Evolutionary conservation across 345 rosid species (phyloP).

Genomic region (Salix viminalis): DNA sequence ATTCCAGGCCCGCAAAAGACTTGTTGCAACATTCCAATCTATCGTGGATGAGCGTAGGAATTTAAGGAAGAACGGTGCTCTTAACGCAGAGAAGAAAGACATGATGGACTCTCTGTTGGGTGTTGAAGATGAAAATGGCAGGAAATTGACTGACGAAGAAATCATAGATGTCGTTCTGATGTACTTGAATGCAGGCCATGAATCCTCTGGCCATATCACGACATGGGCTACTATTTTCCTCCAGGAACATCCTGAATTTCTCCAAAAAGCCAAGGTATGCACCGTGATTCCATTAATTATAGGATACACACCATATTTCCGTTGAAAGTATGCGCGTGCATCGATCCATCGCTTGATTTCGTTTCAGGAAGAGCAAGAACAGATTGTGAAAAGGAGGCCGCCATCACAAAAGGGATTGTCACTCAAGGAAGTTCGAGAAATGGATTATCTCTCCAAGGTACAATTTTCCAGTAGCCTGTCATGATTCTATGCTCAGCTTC

Average conservation of each 20-base stretch:
- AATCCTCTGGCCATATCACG: constrained; percentile 77
- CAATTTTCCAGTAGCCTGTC: background rate
- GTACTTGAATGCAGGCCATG: constrained; percentile 92
- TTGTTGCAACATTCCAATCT: constrained; percentile 55
- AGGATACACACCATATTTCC: no score
- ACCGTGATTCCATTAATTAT: no score
- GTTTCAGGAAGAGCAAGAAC: constrained; percentile 66
- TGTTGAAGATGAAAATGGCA: constrained; percentile 65
- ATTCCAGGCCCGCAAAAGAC: constrained; percentile 67
- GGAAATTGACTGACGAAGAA: constrained; percentile 56
- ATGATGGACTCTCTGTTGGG: constrained; percentile 71
- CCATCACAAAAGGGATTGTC: constrained; percentile 46
- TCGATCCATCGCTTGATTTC: background rate
- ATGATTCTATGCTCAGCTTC: no score
- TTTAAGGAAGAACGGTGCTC: constrained; percentile 14
- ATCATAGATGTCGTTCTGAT: constrained; percentile 72
- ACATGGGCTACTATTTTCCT: constrained; percentile 82
- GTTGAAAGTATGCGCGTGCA: no score
- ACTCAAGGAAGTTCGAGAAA: constrained; percentile 63
- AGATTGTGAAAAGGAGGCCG: constrained; percentile 38
- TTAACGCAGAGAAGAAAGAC: constrained; percentile 41
- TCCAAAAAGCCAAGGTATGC: constrained; percentile 59
- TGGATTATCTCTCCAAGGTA: constrained; percentile 75
- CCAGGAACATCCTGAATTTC: constrained; percentile 60
- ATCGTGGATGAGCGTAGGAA: constrained; percentile 55